Evolutionary conservation across 257 asterid species (phyloP).

Genomic region (Solanum boliviense): DNA sequence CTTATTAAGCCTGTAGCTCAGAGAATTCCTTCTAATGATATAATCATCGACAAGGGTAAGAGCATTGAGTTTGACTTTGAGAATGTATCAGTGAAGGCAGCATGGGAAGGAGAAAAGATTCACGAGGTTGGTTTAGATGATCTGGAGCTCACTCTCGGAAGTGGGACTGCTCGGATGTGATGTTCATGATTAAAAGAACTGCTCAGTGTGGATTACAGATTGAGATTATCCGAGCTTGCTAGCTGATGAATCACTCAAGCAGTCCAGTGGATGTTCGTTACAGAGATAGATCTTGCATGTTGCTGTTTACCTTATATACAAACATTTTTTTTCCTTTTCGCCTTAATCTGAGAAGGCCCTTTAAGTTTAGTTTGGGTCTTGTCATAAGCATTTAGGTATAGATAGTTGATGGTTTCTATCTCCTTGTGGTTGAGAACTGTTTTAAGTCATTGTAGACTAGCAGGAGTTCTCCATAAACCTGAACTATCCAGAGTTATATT

Average conservation of each 20-base stretch:
- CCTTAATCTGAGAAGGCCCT: constrained; percentile 1
- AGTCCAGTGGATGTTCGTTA: not conserved
- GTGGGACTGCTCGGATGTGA: constrained; percentile 1
- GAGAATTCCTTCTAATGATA: constrained; percentile 23
- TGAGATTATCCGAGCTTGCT: not conserved
- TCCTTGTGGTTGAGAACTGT: not conserved
- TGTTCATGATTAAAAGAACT: not conserved
- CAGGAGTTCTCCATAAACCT: not conserved
- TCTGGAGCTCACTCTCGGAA: constrained; percentile 72
- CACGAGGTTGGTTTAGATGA: constrained; percentile 61
- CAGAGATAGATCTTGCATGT: not conserved
- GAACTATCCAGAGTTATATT: not conserved
- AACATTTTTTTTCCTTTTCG: not conserved
- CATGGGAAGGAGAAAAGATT: constrained; percentile 90
- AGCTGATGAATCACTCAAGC: not conserved
- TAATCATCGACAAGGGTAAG: constrained; percentile 59
- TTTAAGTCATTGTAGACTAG: constrained; percentile 9
- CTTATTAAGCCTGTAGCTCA: constrained; percentile 53
- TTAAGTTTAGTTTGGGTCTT: constrained; percentile 15
- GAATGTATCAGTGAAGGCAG: constrained; percentile 56
- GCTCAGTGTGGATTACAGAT: not conserved
- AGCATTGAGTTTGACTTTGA: constrained; percentile 53
- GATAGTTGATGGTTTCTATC: constrained; percentile 8
- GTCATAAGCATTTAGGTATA: constrained; percentile 15
- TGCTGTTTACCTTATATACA: not conserved